Evolutionary conservation across 1,284 basidiomycete genomes (phyloP), one percentile per base, ranked within the genome.

Genomic region (Limonomyces culmigenus): DNA sequence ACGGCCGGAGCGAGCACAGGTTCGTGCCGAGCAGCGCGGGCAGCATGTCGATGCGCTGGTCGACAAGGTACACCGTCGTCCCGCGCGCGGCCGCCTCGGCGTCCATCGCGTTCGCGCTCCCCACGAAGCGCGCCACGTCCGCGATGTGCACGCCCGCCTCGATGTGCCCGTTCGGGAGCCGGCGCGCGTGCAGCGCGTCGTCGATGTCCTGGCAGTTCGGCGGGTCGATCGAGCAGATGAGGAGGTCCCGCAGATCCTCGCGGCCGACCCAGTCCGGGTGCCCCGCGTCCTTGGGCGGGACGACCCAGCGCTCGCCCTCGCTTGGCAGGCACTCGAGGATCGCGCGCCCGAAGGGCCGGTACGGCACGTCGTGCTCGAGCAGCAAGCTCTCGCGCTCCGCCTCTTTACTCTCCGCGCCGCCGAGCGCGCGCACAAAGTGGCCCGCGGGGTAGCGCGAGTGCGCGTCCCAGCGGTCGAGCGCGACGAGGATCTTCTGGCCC

Each of bases 141-240:
- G 95, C 95, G 44, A 98, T 99, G 54, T 99, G 93, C 44, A 99
- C 95, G 35, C 95, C 95, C 19, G 91, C 91, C 53, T 99, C 87
- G 42, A 97, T 86, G 54, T 95, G 92, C 2, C 93, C 93, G 49
- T 95, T 96, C 0, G 88, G 76, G 19, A 99, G 61, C 33, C 57
- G 64, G 37, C 81, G 70, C 6, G 95, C 95, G 55, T 99, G 95
- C n/a, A 99, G 60, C 0, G 95, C 95, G 55, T 99, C 95, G 52
- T 99, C 95, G 31, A 99, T 99, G 58, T 99, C 95, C 51, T 96
- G 89, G 56, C 95, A 98, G 27, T 78, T 75, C 11, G 88, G 91
- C 2, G 93, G 93, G 58, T 99, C 95, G 47, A 99, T 98, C 50
- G 88, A 93, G 57, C 95, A 98, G 33, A 99, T 75, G 33, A 83